phyloP scores from a whole-genome alignment of 768 basidiomycete genomes.

The Phallus indusiatus region DNA sequence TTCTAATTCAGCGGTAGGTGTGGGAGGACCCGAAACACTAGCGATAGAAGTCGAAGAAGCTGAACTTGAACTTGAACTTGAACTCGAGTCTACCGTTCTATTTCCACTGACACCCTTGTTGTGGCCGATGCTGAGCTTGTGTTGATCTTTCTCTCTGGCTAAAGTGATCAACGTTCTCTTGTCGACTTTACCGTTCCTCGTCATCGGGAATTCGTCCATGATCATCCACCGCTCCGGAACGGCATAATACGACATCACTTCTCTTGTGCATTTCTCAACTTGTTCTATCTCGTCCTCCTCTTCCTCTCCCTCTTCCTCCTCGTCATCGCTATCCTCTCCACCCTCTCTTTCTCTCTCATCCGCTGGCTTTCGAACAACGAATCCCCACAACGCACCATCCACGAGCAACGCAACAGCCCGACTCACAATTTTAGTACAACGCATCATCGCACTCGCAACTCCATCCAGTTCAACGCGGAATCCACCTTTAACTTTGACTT shows the following conservation, averaged over 20 bases:
- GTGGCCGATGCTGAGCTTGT: no score
- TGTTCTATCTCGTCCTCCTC: neutral
- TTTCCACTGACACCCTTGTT: no score
- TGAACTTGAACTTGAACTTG: no score
- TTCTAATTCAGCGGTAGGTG: no score
- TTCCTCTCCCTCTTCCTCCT: neutral
- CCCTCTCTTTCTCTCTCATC: no score
- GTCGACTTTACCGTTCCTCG: constrained; percentile 15
- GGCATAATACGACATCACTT: constrained; percentile 14
- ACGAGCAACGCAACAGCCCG: constrained; percentile 12
- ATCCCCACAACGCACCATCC: constrained; percentile 15
- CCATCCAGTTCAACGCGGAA: constrained; percentile 18
- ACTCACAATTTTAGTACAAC: neutral
- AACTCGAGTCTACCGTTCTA: no score
- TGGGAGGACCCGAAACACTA: no score
- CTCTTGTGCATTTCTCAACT: neutral
- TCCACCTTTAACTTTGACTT: constrained; percentile 16
- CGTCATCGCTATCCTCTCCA: neutral
- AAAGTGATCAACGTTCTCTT: constrained; percentile 10
- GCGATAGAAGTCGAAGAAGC: no score
- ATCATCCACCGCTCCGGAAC: constrained; percentile 13
- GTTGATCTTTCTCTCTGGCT: neutral
- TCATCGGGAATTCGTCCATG: constrained; percentile 11
- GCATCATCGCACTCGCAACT: constrained; percentile 13
- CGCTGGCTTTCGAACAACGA: constrained; percentile 11